A percentile compares a stretch with the other conserved stretches of the same genome.
Conservation (phyloP, 805 yeast genomes). For the Yarrowia sp. region DNA sequence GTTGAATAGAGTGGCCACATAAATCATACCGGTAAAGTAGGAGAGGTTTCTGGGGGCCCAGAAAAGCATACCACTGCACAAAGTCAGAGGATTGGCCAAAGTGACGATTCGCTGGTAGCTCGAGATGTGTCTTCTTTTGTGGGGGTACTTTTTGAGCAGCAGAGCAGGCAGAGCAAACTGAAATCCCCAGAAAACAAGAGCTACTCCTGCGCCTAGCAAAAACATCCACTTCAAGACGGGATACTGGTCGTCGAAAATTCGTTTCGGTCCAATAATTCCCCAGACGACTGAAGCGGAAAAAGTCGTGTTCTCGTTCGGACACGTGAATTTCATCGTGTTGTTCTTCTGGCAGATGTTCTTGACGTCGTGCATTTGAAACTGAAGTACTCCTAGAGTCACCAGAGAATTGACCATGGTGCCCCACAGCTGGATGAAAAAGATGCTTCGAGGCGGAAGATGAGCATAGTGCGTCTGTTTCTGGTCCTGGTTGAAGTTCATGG, state of each 20-base stretch:
- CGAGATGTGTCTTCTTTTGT: neutral
- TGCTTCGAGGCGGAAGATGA: constrained; percentile 52
- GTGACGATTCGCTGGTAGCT: neutral
- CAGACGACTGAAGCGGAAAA: neutral
- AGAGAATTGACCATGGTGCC: neutral
- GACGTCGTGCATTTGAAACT: neutral
- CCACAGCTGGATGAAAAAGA: neutral
- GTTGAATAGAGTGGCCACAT: constrained; percentile 44
- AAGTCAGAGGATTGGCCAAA: neutral
- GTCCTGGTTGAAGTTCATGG: constrained; percentile 53
- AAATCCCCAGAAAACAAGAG: neutral
- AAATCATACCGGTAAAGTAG: constrained; percentile 41
- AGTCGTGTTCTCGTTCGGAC: neutral
- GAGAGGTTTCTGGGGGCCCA: neutral
- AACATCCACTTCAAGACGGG: neutral
- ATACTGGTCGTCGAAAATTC: neutral
- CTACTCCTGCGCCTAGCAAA: neutral
- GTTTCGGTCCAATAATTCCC: neutral
- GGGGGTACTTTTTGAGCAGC: neutral
- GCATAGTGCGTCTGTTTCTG: constrained; percentile 60
- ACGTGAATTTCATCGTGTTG: neutral
- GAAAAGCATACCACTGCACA: neutral
- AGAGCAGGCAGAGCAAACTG: neutral
- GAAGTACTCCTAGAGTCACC: neutral
- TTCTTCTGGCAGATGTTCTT: neutral